A percentile compares a stretch with the other conserved stretches of the same genome.
Evolutionary conservation across 306 rosid species (phyloP).

Genomic region (Rubus idaeus): DNA sequence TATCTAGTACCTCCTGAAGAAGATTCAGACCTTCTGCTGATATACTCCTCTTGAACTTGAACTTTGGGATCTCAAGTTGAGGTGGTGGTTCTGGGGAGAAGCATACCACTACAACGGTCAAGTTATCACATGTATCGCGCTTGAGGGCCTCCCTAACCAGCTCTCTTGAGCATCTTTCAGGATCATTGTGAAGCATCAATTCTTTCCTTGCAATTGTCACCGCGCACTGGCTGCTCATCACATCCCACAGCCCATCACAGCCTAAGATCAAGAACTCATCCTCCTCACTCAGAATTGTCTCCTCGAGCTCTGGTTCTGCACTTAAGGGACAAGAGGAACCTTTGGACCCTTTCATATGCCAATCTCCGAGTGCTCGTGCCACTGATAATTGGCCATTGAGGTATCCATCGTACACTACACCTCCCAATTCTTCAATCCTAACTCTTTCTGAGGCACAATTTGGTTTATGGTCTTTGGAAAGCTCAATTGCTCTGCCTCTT

Average conservation of each 20-base stretch:
- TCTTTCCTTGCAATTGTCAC: conserved; percentile 30
- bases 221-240: conserved; percentile 33
- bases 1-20: conserved; percentile 27
- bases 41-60: conserved; percentile 30
- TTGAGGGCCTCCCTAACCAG: conserved; percentile 30
- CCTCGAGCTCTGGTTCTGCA: conserved; percentile 26
- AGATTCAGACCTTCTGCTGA: conserved; percentile 31
- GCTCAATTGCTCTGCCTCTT: conserved; percentile 31
- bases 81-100: conserved; percentile 27
- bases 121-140: conserved; percentile 24
- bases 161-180: conserved; percentile 30
- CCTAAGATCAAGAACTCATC: conserved; percentile 31
- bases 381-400: conserved; percentile 30
- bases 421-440: conserved; percentile 30
- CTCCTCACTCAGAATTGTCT: conserved; percentile 27
- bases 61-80: conserved; percentile 22
- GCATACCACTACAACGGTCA: conserved; percentile 25
- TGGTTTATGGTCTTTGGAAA: conserved; percentile 31
- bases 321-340: conserved; percentile 26
- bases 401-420: conserved; percentile 29
- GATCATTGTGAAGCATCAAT: conserved; percentile 31
- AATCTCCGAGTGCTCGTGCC: conserved; percentile 28
- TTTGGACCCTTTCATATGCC: conserved; percentile 31
- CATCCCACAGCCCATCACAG: conserved; percentile 34
- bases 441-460: conserved; percentile 21